Percentiles rank a stretch among this genome's conserved stretches.
phyloP scores from a whole-genome alignment of 345 rosid genomes.

The Firmiana major region DNA sequence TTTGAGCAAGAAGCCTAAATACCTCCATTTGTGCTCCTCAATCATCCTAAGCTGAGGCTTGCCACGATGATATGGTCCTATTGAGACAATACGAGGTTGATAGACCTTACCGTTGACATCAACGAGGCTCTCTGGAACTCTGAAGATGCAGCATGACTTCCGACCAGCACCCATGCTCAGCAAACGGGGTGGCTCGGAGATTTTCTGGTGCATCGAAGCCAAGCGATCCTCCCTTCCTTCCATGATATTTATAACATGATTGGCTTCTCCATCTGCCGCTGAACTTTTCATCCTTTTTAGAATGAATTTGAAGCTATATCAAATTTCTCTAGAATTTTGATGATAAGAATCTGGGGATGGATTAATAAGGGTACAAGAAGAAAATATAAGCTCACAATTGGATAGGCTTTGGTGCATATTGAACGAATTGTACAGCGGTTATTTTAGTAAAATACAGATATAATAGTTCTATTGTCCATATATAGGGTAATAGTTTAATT shows the following conservation, averaged over 20 bases:
- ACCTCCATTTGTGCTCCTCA: slow-evolving; percentile 83
- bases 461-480: no score
- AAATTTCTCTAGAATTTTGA: no score
- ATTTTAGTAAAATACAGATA: background rate
- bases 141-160: slow-evolving; percentile 44
- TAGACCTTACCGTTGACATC: slow-evolving; percentile 58
- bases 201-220: slow-evolving; percentile 34
- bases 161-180: slow-evolving; percentile 36
- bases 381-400: background rate
- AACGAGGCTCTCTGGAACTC: slow-evolving; percentile 39
- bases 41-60: slow-evolving; percentile 47
- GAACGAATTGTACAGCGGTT: background rate
- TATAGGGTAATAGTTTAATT: no score
- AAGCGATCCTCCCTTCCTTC: slow-evolving; percentile 30
- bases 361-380: background rate
- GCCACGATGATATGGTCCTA: slow-evolving; percentile 70
- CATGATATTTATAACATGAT: slow-evolving; percentile 14
- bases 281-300: slow-evolving; percentile 9
- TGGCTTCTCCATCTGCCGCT: slow-evolving; percentile 15
- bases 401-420: background rate
- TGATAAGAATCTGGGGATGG: no score
- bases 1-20: slow-evolving; percentile 42
- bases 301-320: background rate
- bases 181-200: slow-evolving; percentile 39
- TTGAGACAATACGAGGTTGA: slow-evolving; percentile 62